A percentile compares a stretch with the other conserved stretches of the same genome.
phyloP scores from a whole-genome alignment of 805 yeast species.

The Scheffersomyces coipomensis region DNA sequence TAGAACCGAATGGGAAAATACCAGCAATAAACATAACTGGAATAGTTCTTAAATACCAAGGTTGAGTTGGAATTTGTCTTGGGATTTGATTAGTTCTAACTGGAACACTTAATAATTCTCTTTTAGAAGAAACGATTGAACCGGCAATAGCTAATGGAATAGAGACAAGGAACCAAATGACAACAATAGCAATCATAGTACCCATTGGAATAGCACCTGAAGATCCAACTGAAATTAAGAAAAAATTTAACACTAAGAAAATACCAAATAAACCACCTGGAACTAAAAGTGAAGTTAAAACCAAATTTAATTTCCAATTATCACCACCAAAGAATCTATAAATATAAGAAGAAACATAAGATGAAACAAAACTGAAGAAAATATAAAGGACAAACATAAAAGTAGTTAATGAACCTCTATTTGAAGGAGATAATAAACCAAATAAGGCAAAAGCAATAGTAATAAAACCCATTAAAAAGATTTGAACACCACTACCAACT shows the following conservation, averaged over 20 bases:
- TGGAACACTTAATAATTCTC: conserved; percentile 61
- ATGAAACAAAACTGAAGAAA: conserved; percentile 75
- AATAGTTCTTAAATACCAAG: conserved; percentile 70
- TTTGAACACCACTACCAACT: conserved; percentile 86
- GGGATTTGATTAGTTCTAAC: conserved; percentile 94
- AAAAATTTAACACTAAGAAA: conserved; percentile 74
- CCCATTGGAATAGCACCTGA: conserved; percentile 96
- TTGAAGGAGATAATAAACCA: conserved; percentile 90
- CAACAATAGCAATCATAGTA: conserved; percentile 76
- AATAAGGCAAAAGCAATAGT: conserved; percentile 81
- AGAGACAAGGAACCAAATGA: conserved; percentile 83
- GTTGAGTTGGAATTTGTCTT: conserved; percentile 91
- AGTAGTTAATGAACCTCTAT: conserved; percentile 90
- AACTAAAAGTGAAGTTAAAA: conserved; percentile 77
- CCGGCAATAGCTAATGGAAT: conserved; percentile 83
- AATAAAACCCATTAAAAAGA: conserved; percentile 69
- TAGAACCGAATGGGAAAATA: conserved; percentile 90
- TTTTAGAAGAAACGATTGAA: conserved; percentile 73
- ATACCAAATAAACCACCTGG: conserved; percentile 73
- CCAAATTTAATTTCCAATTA: conserved; percentile 82
- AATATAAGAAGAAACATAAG: conserved; percentile 80
- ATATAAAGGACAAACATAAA: conserved; percentile 85
- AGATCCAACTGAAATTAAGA: conserved; percentile 71
- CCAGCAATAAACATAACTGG: conserved; percentile 78
- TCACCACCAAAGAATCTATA: conserved; percentile 92